Evolutionary conservation across 306 rosid genomes (phyloP), one percentile per base, ranked within the genome.

Genomic region (Acacia crassicarpa): DNA sequence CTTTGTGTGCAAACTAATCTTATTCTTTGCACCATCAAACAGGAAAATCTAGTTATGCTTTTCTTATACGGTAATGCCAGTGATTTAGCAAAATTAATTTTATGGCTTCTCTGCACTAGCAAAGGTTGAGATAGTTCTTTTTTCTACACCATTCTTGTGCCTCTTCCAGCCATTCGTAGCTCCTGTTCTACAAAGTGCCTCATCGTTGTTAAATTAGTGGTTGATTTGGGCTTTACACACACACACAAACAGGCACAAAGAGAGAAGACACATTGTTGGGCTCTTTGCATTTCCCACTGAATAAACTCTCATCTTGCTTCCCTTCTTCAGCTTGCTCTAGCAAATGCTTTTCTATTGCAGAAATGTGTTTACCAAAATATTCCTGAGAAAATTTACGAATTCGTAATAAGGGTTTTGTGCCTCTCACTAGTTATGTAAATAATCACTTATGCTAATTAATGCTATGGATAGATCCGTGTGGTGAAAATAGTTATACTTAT

Each of bases 1-100:
- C 61, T 77, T 78, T 41, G 59, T 67, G 80, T 83, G 82, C 68
- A 79, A 76, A 14, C 82, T 80, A 83, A 79, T 77, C 77, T 83
- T 44, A 58, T 88, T 84, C 86, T 83, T 82, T 86, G 80, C 86
- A 84, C 77, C 58, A 69, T 84, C 68, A 30, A 80, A 66, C 79
- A 38, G 71, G 32, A 53, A 68, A 77, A 48, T 66, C 14, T 33
- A 58, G 32, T 77, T 82, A 45, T 44, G 82, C 54, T 65, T 78
- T 78, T 79, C 33, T 71, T 59, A 13, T 44, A 38, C 73, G 63
- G 78, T 65, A 77, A 76, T 25, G 70, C 40, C 79, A 12, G 33
- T 75, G 72, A 76, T 48, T 43, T 27, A 70, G 61, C 67, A 32
- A 80, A 20, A 32, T 62, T 19, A 46, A 12, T 45, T 67, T 41